These are phyloP conservation scores for Pichia sp. DNA, from an alignment of 1,139 yeast genomes.

Conservation along the genomic window DNA sequence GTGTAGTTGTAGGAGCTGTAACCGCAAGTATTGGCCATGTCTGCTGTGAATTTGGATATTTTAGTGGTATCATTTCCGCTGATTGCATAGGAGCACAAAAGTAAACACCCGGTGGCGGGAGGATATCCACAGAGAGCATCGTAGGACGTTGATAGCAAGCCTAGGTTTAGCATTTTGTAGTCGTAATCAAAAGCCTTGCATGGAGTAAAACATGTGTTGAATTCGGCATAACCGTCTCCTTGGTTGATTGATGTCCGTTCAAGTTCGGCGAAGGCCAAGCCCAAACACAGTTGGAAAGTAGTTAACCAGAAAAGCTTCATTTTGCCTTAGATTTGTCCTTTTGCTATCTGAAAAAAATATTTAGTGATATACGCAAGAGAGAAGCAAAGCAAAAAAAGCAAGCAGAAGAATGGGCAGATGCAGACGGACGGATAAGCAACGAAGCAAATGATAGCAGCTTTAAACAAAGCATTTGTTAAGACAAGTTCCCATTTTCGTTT, in stretches of 20 bases:
- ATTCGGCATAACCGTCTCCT: constrained; percentile 1
- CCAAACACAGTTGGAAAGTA: not conserved
- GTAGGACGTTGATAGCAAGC: constrained; percentile 13
- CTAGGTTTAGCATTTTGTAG: not conserved
- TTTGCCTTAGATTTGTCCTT: not conserved
- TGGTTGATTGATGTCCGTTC: not conserved
- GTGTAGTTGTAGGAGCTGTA: constrained; percentile 17
- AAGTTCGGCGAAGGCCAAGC: not conserved
- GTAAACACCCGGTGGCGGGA: constrained; percentile 27
- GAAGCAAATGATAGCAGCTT: not conserved
- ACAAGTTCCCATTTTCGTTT: no score
- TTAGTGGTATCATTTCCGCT: constrained; percentile 14
- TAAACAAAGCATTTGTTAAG: no score
- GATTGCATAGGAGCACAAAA: constrained; percentile 25
- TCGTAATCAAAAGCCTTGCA: not conserved
- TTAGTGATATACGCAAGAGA: not conserved
- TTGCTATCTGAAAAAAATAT: not conserved
- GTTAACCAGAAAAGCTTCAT: not conserved
- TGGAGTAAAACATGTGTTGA: not conserved
- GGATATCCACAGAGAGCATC: constrained; percentile 24
- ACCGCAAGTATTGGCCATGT: constrained; percentile 19
- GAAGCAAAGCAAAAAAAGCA: not conserved
- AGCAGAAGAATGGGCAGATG: not conserved
- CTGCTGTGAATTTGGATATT: constrained; percentile 15
- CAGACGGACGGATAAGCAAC: no score